phyloP scores from a whole-genome alignment of 129 eudicot species.

The Tagetes erecta region DNA sequence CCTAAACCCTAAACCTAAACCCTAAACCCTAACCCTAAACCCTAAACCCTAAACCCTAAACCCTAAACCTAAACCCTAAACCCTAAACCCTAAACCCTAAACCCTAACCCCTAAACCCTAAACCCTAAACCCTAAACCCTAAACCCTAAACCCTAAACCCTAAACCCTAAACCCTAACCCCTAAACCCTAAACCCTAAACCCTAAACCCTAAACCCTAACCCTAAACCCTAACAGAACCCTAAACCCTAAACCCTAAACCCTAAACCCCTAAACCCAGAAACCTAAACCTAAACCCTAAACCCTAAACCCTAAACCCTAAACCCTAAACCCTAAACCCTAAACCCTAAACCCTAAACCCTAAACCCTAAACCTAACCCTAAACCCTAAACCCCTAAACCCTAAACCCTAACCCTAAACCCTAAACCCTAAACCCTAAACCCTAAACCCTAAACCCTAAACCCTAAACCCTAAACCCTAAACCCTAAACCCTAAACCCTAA shows the following conservation, averaged over 20 bases:
- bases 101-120: no score
- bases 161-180: conserved; percentile 32
- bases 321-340: conserved; percentile 31
- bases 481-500: no score
- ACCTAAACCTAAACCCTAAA: not conserved
- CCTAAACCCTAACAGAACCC: conserved; percentile 15
- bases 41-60: conserved; percentile 29
- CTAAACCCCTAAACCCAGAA: no score
- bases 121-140: conserved; percentile 27
- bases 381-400: conserved; percentile 30
- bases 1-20: conserved; percentile 23
- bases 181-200: not conserved
- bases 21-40: conserved; percentile 33
- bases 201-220: not conserved
- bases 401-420: conserved; percentile 32
- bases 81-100: conserved; percentile 32
- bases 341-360: no score
- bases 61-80: conserved; percentile 30
- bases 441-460: conserved; percentile 34
- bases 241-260: conserved; percentile 12
- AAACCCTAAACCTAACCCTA: conserved; percentile 30
- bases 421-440: conserved; percentile 35
- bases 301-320: conserved; percentile 14
- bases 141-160: conserved; percentile 30
- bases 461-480: conserved; percentile 35